Base-by-base conservation (phyloP, 345 rosid genomes). In the Anacardium occidentale region DNA sequence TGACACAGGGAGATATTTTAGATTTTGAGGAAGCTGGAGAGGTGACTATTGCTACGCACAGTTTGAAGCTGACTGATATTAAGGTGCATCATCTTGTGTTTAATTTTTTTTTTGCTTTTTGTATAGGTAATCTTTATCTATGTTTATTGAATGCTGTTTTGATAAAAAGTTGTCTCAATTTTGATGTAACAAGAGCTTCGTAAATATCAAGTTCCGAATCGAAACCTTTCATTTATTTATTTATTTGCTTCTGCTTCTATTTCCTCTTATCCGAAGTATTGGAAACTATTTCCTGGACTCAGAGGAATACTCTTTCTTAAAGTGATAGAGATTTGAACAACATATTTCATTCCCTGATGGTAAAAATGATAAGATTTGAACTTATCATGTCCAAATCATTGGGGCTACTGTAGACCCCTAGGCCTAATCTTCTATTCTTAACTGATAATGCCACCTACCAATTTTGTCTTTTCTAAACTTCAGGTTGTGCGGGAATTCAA, bases 401-500 rank as follows among this genome's bases (percentile, higher is more conserved):
- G 50, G 20, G 34, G 5, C 40, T 24, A 5, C 14, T 37, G 42
- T 6, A 4, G 52, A 21, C n/a, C 34, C 7, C 24, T 7, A 10
- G 15, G 72, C 29, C 53, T 3, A 37, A 21, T 14, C 32, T 22
- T 42, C 20, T 17, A 14, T 56, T 29, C 25, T 15, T 34, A 9
- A 14, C 17, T 44, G 64, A 66, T 59, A 37, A 54, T 72, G 57
- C 62, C 63, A 50, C 25, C 55, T 51, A 44, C 22, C 15, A 13
- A 11, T 51, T 22, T 11, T n/a, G 0, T 59, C 57, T 44, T 5
- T 64, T 47, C 20, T 66, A 0, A 45, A 53, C 57, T 68, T 40
- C 79, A 95, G 99, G 87, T 93, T 74, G 85, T 88, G 20, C 86
- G 96, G 82, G 93, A 86, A 63, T 96, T 96, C 80, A 89, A 90